A percentile compares a stretch with the other conserved stretches of the same genome.
Conservation (phyloP, 345 rosid genomes). For the Hypericum androsaemum region DNA sequence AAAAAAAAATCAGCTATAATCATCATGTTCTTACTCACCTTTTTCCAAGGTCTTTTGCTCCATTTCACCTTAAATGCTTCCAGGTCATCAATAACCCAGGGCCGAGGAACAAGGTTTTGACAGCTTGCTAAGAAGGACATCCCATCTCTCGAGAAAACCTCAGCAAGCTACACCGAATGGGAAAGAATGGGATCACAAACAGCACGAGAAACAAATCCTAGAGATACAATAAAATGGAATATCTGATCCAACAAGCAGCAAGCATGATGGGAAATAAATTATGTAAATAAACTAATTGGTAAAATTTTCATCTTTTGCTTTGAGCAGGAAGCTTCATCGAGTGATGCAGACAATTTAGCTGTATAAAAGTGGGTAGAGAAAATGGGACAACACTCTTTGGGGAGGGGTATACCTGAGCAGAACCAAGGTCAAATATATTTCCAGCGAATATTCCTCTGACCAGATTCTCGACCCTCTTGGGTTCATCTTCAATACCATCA, state of each 20-base stretch:
- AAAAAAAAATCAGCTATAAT: too few species aligned
- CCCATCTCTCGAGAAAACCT: slow-evolving; percentile 93
- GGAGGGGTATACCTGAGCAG: slow-evolving; percentile 51
- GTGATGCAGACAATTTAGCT: too few species aligned
- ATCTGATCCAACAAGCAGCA: slow-evolving; percentile 9
- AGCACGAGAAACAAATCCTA: too few species aligned
- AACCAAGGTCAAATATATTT: slow-evolving; percentile 94
- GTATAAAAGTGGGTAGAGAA: too few species aligned
- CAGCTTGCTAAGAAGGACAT: slow-evolving; percentile 92
- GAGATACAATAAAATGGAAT: neutral
- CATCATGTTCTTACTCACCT: slow-evolving; percentile 31
- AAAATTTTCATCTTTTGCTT: too few species aligned
- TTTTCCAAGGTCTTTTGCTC: slow-evolving; percentile 88
- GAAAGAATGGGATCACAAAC: slow-evolving; percentile 1
- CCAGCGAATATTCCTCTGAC: slow-evolving; percentile 91
- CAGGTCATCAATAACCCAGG: slow-evolving; percentile 95
- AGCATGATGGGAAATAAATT: slow-evolving; percentile 3
- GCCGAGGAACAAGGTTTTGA: slow-evolving; percentile 83
- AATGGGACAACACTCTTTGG: too few species aligned
- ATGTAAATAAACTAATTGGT: too few species aligned
- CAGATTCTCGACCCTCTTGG: slow-evolving; percentile 58
- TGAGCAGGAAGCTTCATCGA: too few species aligned
- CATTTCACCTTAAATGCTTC: slow-evolving; percentile 69
- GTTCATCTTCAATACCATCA: slow-evolving; percentile 65
- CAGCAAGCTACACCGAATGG: slow-evolving; percentile 67